Conservation (phyloP, 306 rosid species). For the Quercus mongolica region DNA sequence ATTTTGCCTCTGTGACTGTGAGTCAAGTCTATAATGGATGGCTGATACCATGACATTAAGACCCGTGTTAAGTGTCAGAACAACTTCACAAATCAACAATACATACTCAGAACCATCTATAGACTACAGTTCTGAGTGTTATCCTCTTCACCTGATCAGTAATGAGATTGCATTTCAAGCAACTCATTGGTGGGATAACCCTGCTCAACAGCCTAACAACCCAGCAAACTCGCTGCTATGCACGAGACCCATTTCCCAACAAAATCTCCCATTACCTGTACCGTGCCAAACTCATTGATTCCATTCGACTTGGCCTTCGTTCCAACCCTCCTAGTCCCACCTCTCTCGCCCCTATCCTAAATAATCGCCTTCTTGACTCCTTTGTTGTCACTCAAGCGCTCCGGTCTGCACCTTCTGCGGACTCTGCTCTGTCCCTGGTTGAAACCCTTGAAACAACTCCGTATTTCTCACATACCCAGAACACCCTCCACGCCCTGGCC, state of each 20-base stretch:
- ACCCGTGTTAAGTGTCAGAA: neutral
- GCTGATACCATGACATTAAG: neutral
- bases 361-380: constrained; percentile 53
- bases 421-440: constrained; percentile 53
- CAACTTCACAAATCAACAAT: neutral
- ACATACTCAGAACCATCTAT: neutral
- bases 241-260: constrained; percentile 58
- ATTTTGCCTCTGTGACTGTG: constrained; percentile 13
- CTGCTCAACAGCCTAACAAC: constrained; percentile 17
- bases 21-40: constrained; percentile 1
- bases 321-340: constrained; percentile 31
- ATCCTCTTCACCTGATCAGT: neutral
- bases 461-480: constrained; percentile 55
- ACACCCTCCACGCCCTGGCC: constrained; percentile 64
- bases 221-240: constrained; percentile 45
- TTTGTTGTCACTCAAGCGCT: constrained; percentile 65
- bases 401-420: constrained; percentile 72
- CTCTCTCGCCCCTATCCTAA: constrained; percentile 43
- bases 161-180: constrained; percentile 29
- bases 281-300: constrained; percentile 74
- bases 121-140: neutral
- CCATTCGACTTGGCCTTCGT: constrained; percentile 68
- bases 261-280: constrained; percentile 66
- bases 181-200: constrained; percentile 15
- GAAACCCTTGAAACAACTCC: constrained; percentile 32